Evolutionary conservation across 805 yeast species (phyloP).

Genomic region (Wickerhamiella kurtzmanii): DNA sequence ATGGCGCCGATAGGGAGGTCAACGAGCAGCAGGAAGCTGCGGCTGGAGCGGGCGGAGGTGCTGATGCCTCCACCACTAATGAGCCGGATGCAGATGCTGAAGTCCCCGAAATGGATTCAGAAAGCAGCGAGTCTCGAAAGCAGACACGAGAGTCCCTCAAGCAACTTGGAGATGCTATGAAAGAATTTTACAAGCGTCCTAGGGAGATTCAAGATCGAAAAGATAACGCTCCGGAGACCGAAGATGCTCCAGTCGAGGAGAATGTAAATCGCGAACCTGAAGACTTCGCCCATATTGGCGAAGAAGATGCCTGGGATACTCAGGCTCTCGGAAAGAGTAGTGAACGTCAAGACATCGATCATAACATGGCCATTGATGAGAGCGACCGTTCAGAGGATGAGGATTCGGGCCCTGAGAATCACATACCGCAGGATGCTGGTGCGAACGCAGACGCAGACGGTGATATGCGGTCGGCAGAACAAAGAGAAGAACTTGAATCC

Average conservation of each 20-base stretch:
- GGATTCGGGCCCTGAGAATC: constrained; percentile 21
- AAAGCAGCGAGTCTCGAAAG: constrained; percentile 22
- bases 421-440: constrained; percentile 17
- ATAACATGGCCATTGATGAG: constrained; percentile 27
- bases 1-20: constrained; percentile 42
- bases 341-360: constrained; percentile 66
- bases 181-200: constrained; percentile 81
- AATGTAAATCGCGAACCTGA: constrained; percentile 25
- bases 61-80: constrained; percentile 33
- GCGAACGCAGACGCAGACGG: constrained; percentile 22
- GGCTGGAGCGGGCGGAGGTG: constrained; percentile 42
- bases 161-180: constrained; percentile 80
- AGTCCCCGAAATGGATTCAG: too few species aligned
- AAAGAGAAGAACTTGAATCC: constrained; percentile 10
- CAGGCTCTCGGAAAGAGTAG: constrained; percentile 90
- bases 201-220: constrained; percentile 58
- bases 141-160: constrained; percentile 48
- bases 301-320: constrained; percentile 61
- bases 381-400: constrained; percentile 18
- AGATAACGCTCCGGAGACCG: constrained; percentile 17
- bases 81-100: too few species aligned
- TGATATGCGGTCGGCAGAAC: constrained; percentile 17
- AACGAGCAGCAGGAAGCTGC: constrained; percentile 26
- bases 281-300: constrained; percentile 41
- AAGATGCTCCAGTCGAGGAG: constrained; percentile 32